Conservation (phyloP, 306 rosid genomes). For the Malus sylvestris region DNA sequence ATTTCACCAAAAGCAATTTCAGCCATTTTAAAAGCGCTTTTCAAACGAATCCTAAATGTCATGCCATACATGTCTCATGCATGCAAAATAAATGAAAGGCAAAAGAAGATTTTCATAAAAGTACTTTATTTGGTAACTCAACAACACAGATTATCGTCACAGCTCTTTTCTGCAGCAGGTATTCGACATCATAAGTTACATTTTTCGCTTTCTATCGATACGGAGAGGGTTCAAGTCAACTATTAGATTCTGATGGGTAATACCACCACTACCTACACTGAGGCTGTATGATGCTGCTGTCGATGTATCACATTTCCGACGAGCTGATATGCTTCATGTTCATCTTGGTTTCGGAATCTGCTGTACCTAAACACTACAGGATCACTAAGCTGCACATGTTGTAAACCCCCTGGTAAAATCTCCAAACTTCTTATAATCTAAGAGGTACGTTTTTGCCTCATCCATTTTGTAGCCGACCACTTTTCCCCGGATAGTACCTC, state of each 20-base stretch:
- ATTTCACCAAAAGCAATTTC: no score
- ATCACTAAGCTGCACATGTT: neutral
- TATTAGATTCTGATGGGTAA: no score
- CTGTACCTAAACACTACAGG: neutral
- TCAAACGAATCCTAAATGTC: no score
- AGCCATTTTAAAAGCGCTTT: no score
- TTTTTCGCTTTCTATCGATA: neutral
- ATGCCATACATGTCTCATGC: neutral
- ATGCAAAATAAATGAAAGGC: neutral
- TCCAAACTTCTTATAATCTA: neutral
- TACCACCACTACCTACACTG: neutral
- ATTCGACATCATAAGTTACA: neutral
- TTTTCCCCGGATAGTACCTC: constrained; percentile 48
- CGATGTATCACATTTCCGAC: neutral
- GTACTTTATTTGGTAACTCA: neutral
- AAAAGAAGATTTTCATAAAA: neutral
- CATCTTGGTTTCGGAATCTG: neutral
- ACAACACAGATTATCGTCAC: neutral
- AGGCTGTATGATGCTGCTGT: neutral
- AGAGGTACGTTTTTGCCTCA: constrained; percentile 41
- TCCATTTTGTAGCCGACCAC: constrained; percentile 66
- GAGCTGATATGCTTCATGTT: neutral
- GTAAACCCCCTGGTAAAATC: neutral
- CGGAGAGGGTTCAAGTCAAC: neutral
- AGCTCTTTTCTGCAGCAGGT: neutral